These are phyloP conservation scores for Populus hybrid DNA, from an alignment of 441 rosid genomes.

Conservation along the genomic window DNA sequence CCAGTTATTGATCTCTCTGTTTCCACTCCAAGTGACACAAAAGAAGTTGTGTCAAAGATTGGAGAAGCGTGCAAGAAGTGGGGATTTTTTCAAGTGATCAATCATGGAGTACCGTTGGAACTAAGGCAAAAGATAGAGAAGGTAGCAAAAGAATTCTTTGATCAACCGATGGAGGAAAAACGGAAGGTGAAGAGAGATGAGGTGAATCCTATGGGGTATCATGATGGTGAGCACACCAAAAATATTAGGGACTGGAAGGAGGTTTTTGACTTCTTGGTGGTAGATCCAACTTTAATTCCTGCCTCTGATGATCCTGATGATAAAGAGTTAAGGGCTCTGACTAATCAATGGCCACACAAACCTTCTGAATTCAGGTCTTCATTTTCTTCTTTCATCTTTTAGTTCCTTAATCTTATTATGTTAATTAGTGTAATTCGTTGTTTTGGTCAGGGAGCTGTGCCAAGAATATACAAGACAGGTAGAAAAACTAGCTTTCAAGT, in stretches of 20 bases:
- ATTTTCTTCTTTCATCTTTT: not conserved
- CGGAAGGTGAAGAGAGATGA: slow-evolving; percentile 58
- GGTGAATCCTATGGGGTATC: slow-evolving; percentile 49
- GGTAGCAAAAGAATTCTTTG: slow-evolving; percentile 60
- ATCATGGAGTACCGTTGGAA: slow-evolving; percentile 63
- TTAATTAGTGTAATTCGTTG: not conserved
- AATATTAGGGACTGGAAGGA: slow-evolving; percentile 70
- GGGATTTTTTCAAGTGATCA: slow-evolving; percentile 83
- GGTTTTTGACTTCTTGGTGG: slow-evolving; percentile 63
- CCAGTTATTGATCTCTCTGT: slow-evolving; percentile 45
- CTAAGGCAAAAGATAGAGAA: slow-evolving; percentile 47
- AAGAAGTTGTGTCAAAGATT: slow-evolving; percentile 38
- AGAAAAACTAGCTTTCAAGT: slow-evolving; percentile 51
- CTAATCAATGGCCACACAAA: slow-evolving; percentile 69
- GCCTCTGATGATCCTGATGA: slow-evolving; percentile 52
- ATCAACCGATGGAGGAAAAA: slow-evolving; percentile 48
- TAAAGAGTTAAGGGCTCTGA: slow-evolving; percentile 40
- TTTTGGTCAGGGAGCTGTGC: slow-evolving; percentile 43
- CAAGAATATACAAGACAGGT: slow-evolving; percentile 54
- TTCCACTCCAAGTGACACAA: slow-evolving; percentile 13
- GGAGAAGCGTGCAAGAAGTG: slow-evolving; percentile 67
- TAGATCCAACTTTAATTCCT: slow-evolving; percentile 54
- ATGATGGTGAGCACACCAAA: slow-evolving; percentile 74
- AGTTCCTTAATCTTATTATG: not conserved
- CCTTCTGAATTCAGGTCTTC: slow-evolving; percentile 37